Evolutionary conservation across 768 basidiomycete genomes (phyloP).

Genomic region (Auriscalpium orientale): DNA sequence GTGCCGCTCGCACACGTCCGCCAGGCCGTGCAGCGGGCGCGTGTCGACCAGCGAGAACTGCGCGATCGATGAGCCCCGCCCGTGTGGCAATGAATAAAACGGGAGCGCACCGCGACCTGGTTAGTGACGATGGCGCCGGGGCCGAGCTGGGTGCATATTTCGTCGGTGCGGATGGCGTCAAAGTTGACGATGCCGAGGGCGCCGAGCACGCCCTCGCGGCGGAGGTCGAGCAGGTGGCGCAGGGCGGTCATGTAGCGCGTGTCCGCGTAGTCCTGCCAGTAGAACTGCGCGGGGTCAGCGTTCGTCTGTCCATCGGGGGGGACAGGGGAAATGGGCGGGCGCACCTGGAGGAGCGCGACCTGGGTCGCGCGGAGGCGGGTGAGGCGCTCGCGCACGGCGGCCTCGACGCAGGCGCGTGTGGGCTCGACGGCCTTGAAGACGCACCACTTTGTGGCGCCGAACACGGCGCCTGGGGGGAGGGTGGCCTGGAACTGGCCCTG

Average conservation of each 20-base stretch:
- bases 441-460: slow-evolving; percentile 86
- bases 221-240: slow-evolving; percentile 51
- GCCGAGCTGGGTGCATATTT: slow-evolving; percentile 71
- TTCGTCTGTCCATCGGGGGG: not conserved
- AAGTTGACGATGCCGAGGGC: slow-evolving; percentile 78
- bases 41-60: slow-evolving; percentile 82
- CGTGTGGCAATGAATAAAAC: not conserved
- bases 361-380: slow-evolving; percentile 51
- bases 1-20: slow-evolving; percentile 67
- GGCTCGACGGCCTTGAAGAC: slow-evolving; percentile 51
- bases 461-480: slow-evolving; percentile 33
- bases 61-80: not conserved
- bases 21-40: slow-evolving; percentile 70
- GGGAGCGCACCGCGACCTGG: slow-evolving; percentile 63
- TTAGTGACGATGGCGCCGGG: slow-evolving; percentile 70
- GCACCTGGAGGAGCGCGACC: slow-evolving; percentile 70
- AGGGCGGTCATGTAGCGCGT: slow-evolving; percentile 40
- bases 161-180: slow-evolving; percentile 64
- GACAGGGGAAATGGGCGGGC: slow-evolving; percentile 3
- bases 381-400: slow-evolving; percentile 62
- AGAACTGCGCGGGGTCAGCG: slow-evolving; percentile 41
- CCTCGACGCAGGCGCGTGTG: slow-evolving; percentile 49
- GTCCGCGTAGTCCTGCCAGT: slow-evolving; percentile 68
- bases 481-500: slow-evolving; percentile 65
- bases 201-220: slow-evolving; percentile 48